Evolutionary conservation across 2,329 filamentous ascomycete genomes (phyloP).

Genomic region (Calonectria pseudoturangicola): DNA sequence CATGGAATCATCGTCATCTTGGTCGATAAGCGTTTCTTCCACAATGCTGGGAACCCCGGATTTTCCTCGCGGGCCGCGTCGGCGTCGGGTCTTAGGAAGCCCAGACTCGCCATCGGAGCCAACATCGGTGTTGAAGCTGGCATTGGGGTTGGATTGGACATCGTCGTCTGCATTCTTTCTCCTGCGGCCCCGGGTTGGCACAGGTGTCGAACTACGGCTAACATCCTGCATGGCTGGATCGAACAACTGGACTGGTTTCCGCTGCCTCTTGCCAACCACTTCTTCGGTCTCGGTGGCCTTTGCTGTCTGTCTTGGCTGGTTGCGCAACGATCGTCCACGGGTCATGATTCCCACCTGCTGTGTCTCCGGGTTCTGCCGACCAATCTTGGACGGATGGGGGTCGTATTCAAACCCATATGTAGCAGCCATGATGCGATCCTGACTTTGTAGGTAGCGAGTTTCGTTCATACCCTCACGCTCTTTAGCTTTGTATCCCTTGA

Average conservation of each 20-base stretch:
- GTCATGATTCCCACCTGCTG: conserved; percentile 72
- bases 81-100: conserved; percentile 56
- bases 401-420: conserved; percentile 78
- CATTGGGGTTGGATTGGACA: conserved; percentile 52
- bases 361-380: conserved; percentile 74
- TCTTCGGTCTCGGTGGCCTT: conserved; percentile 74
- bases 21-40: conserved; percentile 52
- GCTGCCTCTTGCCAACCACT: conserved; percentile 71
- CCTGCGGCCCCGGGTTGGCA: conserved; percentile 57
- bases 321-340: conserved; percentile 71
- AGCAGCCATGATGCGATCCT: conserved; percentile 76
- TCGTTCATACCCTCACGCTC: conserved; percentile 66
- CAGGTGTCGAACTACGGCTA: conserved; percentile 72
- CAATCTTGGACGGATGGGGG: conserved; percentile 73
- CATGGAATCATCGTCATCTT: conserved; percentile 45
- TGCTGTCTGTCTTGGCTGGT: conserved; percentile 74
- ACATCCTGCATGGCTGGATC: conserved; percentile 70
- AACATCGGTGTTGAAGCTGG: conserved; percentile 60
- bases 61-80: conserved; percentile 56
- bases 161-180: conserved; percentile 58
- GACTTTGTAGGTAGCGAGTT: conserved; percentile 68
- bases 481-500: conserved; percentile 72
- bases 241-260: conserved; percentile 70
- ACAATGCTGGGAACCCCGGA: conserved; percentile 47
- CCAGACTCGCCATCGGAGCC: conserved; percentile 57